Base-by-base conservation (phyloP, 352 stramenopile species). In the Elongisporangium undulatum region DNA sequence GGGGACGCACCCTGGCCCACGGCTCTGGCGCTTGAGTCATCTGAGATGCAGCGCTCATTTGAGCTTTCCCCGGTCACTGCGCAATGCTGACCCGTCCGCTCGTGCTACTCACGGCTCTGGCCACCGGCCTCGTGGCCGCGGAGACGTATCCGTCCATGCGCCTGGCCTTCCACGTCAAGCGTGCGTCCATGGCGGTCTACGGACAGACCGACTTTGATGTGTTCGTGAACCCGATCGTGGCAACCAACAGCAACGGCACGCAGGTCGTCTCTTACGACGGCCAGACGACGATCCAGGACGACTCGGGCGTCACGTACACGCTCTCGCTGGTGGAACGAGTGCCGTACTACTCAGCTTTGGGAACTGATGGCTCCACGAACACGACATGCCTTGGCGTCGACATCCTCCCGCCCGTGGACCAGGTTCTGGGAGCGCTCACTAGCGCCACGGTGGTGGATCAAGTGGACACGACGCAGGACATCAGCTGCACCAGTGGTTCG, bases 171-270 rank as follows among this genome's bases (percentile, higher is more conserved):
- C 67, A 71, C 41, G 75, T 79, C 60, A 78, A 85, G 54, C 75
- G 77, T n/a, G 68, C 61, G 53, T 72, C 74, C 20, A 85, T 87
- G 75, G 64, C 70, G 12, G 65, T 83, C 45, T 75, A 85, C 53
- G 71, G 73, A 17, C 38, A 71, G 23, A 67, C 66, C 53, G 64
- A 56, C 51, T 81, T 85, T n/a, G 64, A 77, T 19, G 61, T 83
- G 26, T 69, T 80, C 58, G 68, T 79, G 13, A 79, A 72, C 49
- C 72, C 69, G 12, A 57, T 73, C 2, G 51, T 75, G 2, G n/a
- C n/a, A n/a, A 67, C 52, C 10, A 60, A 53, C 16, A 50, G 23
- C 56, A 66, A 59, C 49, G 59, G 60, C 29, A 62, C 58, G 0
- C n/a, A n/a, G n/a, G n/a, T n/a, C n/a, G 60, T 77, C 50, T 59